These are phyloP conservation scores for Pythium inflatum DNA, from an alignment of 352 stramenopile genomes.

Conservation along the genomic window DNA sequence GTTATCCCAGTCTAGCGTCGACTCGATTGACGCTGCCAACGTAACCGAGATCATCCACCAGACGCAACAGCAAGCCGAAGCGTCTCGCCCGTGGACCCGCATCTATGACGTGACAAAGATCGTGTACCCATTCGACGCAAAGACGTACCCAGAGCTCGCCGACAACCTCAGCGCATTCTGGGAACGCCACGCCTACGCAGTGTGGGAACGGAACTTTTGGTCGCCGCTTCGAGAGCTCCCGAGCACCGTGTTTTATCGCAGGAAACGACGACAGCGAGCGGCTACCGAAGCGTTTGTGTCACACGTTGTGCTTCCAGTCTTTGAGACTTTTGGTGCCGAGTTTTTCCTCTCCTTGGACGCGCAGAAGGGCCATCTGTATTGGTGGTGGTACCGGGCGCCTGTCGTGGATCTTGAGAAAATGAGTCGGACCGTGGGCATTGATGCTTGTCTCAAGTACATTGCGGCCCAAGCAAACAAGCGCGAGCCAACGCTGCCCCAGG, in stretches of 20 bases:
- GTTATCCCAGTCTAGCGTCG: no score
- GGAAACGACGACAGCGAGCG: conserved; percentile 6
- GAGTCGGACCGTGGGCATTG: background rate
- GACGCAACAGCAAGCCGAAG: background rate
- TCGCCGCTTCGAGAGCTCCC: background rate
- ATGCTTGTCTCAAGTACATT: conserved; percentile 7
- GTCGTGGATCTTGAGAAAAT: conserved; percentile 8
- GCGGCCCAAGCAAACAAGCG: conserved; percentile 3
- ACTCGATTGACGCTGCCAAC: no score
- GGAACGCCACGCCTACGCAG: conserved; percentile 3
- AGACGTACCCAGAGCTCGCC: background rate
- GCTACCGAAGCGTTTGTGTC: background rate
- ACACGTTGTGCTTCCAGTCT: conserved; percentile 12
- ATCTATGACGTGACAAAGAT: conserved; percentile 11
- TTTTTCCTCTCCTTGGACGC: conserved; percentile 29
- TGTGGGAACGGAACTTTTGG: conserved; percentile 32
- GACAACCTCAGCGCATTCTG: conserved; percentile 3
- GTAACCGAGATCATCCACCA: background rate
- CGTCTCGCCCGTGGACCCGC: conserved; percentile 6
- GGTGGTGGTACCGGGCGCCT: conserved; percentile 25
- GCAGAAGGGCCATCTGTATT: background rate
- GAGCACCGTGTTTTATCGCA: background rate
- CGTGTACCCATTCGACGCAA: conserved; percentile 15
- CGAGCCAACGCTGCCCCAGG: background rate
- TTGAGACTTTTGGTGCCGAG: conserved; percentile 16